These are phyloP conservation scores for Arthrocladium fulminans DNA, from an alignment of 2,329 filamentous ascomycete species.

Conservation along the genomic window DNA sequence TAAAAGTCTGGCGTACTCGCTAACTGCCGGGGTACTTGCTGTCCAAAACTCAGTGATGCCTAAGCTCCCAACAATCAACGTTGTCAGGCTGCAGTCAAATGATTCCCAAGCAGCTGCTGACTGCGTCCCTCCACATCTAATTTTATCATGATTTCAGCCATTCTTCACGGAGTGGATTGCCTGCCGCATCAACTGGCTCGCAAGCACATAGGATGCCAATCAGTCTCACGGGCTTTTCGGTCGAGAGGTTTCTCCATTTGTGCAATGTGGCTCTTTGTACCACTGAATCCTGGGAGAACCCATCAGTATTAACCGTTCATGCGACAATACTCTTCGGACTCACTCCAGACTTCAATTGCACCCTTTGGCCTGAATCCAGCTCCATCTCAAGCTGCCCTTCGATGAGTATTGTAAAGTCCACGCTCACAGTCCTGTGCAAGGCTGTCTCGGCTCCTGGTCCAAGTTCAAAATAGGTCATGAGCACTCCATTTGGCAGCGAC, in stretches of 20 bases:
- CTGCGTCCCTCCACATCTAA: not conserved
- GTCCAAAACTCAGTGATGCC: no score
- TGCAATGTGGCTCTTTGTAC: slow-evolving; percentile 18
- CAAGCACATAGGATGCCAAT: slow-evolving; percentile 12
- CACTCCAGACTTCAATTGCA: slow-evolving; percentile 15
- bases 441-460: slow-evolving; percentile 11
- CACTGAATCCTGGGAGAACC: slow-evolving; percentile 17
- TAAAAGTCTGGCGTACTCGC: no score
- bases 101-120: not conserved
- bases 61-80: no score
- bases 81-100: no score
- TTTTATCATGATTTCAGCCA: no score
- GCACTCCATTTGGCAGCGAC: slow-evolving; percentile 12
- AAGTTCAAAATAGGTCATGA: slow-evolving; percentile 14
- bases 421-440: slow-evolving; percentile 16
- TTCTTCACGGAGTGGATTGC: slow-evolving; percentile 6
- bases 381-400: slow-evolving; percentile 16
- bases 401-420: slow-evolving; percentile 16
- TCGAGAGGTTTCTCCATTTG: slow-evolving; percentile 15
- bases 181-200: slow-evolving; percentile 14
- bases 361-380: slow-evolving; percentile 15
- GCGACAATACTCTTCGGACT: no score
- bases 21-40: no score
- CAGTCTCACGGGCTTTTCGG: slow-evolving; percentile 13
- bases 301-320: no score